Evolutionary conservation across 2,329 filamentous ascomycete species (phyloP).

Genomic region (Moelleriella libera): DNA sequence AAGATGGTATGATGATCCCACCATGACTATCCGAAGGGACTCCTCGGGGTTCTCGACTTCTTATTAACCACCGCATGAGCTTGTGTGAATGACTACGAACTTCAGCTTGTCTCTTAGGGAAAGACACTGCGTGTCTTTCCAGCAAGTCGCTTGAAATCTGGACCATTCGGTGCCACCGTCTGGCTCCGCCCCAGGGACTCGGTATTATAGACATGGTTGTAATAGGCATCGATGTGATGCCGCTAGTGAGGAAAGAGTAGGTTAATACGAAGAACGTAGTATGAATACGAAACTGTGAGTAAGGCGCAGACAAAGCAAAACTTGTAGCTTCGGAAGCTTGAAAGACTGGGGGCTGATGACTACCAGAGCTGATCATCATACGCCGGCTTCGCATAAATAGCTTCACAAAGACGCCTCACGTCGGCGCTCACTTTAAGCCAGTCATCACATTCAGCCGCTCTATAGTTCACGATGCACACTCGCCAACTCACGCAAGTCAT

Average conservation of each 20-base stretch:
- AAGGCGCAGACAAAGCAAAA: not conserved
- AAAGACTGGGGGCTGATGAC: no score
- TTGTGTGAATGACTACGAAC: not conserved
- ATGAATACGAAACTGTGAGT: not conserved
- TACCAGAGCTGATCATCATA: no score
- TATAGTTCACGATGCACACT: not conserved
- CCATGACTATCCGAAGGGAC: not conserved
- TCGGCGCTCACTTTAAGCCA: not conserved
- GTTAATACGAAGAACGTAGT: not conserved
- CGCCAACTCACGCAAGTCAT: not conserved
- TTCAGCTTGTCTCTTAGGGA: not conserved
- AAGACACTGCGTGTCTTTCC: not conserved
- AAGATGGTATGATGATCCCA: not conserved
- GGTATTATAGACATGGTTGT: not conserved
- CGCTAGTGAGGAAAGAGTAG: not conserved
- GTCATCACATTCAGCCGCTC: not conserved
- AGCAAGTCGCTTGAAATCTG: not conserved
- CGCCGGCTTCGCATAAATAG: no score
- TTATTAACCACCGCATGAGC: not conserved
- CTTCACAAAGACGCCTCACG: not conserved
- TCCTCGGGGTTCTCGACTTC: not conserved
- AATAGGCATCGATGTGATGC: not conserved
- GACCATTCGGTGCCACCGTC: not conserved
- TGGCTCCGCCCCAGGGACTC: not conserved
- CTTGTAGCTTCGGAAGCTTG: no score